These are phyloP conservation scores for Pichia sp. DNA, from an alignment of 1,139 yeast genomes.

Conservation along the genomic window DNA sequence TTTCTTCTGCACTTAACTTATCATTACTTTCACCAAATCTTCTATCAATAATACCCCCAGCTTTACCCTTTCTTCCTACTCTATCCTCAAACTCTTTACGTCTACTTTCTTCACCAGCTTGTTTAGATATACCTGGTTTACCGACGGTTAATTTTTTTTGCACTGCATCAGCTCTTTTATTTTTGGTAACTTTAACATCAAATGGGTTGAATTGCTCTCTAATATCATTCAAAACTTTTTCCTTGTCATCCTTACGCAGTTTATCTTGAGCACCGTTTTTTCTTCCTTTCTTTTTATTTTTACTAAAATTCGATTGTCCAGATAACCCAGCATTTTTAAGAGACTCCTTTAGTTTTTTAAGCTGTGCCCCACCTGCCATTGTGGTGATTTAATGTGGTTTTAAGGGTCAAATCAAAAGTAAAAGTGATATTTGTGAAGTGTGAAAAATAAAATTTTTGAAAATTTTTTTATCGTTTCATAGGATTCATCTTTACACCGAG, in stretches of 20 bases:
- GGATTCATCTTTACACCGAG: background rate
- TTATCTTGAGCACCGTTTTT: constrained; percentile 50
- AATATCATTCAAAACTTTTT: constrained; percentile 50
- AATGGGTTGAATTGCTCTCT: constrained; percentile 86
- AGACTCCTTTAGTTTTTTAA: constrained; percentile 73
- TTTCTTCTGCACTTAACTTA: constrained; percentile 73
- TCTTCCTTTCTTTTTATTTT: constrained; percentile 40
- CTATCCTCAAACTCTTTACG: constrained; percentile 60
- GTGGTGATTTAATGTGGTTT: background rate
- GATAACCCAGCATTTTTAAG: constrained; percentile 72
- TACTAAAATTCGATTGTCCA: constrained; percentile 67
- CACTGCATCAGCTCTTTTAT: constrained; percentile 56
- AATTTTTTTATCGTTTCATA: background rate
- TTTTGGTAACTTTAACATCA: constrained; percentile 66
- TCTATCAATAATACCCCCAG: constrained; percentile 75
- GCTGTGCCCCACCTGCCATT: constrained; percentile 83
- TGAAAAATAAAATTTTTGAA: background rate
- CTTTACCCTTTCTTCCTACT: constrained; percentile 54
- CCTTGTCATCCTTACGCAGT: constrained; percentile 60
- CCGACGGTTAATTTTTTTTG: constrained; percentile 61
- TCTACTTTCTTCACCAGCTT: constrained; percentile 71
- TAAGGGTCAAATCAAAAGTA: background rate
- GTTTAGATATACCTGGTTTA: constrained; percentile 67
- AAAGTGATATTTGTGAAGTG: background rate
- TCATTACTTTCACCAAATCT: constrained; percentile 88